Evolutionary conservation across 129 eudicot genomes (phyloP), one percentile per base, ranked within the genome.

Genomic region (Escallonia herrerae): DNA sequence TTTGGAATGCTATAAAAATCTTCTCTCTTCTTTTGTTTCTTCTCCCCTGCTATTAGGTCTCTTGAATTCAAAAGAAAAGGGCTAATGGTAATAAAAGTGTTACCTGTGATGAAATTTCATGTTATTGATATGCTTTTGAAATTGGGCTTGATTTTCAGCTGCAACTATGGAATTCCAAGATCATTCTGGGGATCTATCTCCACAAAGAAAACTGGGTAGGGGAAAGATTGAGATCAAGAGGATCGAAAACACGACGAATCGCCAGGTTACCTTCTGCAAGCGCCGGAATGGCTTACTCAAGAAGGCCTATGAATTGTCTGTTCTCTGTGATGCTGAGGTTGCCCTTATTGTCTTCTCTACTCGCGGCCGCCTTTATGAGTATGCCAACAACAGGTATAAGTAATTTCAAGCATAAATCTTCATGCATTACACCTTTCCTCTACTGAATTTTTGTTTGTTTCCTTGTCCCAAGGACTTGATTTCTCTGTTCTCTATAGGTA

Each of bases 211-310:
- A 67, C 7, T 65, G 41, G 88, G 95, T 6, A 86, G 91, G 62
- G 97, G 97, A 58, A 90, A 86, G 83, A 90, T 90, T 65, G 89
- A 86, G 83, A 90, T 90, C 97, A 90, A 90, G 69, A 76, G 97
- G 80, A 90, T 90, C 80, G 97, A 90, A 60, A 90, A 86, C 89
- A 90, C 97, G 0, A 90, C 97, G 1, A 90, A 90, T 66, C 97
- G 97, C 11, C 97, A 90, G 22, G 97, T 90, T 51, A 90, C 97
- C 22, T 90, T 90, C 69, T 90, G 97, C 74, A 90, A 90, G 53
- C 88, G 97, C n/a, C 81, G 97, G 5, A 90, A 81, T 13, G 97
- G 97, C 15, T 63, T 90, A 67, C 95, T 90, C 44, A 90, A 90
- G 72, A 90, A 90, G 50, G 97, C 97, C 38, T 90, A 90, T 79